Percentiles rank a stretch among this genome's conserved stretches.
Evolutionary conservation across 768 basidiomycete genomes (phyloP).

Genomic region (Daedaleopsis sinensis): DNA sequence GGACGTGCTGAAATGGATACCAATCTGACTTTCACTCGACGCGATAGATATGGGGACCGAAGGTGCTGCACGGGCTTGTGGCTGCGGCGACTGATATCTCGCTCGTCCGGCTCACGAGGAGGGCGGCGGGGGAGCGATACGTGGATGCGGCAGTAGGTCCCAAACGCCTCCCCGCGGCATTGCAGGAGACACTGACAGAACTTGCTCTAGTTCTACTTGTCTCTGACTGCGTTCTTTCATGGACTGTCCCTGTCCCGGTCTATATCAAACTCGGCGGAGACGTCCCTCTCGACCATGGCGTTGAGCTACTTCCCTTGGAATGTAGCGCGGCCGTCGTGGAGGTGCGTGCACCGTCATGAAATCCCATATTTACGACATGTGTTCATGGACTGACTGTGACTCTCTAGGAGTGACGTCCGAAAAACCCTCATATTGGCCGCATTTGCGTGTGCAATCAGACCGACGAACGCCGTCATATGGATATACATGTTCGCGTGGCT

Average conservation of each 20-base stretch:
- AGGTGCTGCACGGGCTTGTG: constrained; percentile 70
- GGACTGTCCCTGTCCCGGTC: constrained; percentile 82
- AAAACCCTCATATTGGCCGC: constrained; percentile 63
- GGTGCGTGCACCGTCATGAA: constrained; percentile 3
- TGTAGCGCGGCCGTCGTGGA: constrained; percentile 19
- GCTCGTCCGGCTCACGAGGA: constrained; percentile 61
- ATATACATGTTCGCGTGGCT: constrained; percentile 63
- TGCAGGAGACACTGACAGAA: not conserved
- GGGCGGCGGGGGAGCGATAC: constrained; percentile 59
- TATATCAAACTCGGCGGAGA: constrained; percentile 92
- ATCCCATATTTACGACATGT: constrained; percentile 23
- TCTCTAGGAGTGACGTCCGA: constrained; percentile 35
- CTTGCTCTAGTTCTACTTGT: constrained; percentile 65
- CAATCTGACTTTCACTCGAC: not conserved
- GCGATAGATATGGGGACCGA: constrained; percentile 72
- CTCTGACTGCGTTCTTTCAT: constrained; percentile 87
- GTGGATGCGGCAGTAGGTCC: constrained; percentile 65
- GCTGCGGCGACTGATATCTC: constrained; percentile 84
- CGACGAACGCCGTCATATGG: constrained; percentile 91
- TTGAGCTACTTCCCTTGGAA: constrained; percentile 80
- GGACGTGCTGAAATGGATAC: too few relatives aligned
- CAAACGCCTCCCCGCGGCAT: not conserved
- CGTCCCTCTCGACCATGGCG: constrained; percentile 79
- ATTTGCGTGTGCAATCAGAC: constrained; percentile 79
- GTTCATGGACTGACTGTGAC: not conserved